These are phyloP conservation scores for Penstemon barbatus DNA, from an alignment of 257 asterid species.

Conservation along the genomic window DNA sequence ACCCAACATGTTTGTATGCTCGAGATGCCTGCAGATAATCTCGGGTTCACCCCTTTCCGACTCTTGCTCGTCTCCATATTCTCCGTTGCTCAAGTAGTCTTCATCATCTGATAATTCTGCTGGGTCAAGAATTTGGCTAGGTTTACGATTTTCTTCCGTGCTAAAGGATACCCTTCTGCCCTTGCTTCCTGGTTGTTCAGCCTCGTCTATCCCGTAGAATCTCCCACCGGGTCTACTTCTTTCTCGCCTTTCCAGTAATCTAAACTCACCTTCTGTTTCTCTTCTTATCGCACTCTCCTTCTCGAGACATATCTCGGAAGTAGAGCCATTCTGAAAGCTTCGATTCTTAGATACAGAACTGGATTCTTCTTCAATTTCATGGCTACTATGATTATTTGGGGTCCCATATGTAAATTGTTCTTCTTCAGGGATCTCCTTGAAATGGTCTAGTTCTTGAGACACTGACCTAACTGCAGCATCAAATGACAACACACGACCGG, in stretches of 20 bases:
- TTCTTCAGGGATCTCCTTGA: conserved; percentile 64
- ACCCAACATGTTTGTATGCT: conserved; percentile 86
- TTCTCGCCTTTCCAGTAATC: conserved; percentile 89
- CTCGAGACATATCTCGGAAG: conserved; percentile 51
- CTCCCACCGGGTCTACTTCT: conserved; percentile 76
- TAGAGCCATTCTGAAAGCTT: conserved; percentile 46
- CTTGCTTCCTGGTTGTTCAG: conserved; percentile 70
- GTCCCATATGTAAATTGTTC: conserved; percentile 42
- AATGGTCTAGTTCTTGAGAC: conserved; percentile 76
- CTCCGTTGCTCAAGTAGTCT: conserved; percentile 71
- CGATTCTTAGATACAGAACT: conserved; percentile 33
- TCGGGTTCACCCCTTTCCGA: conserved; percentile 90
- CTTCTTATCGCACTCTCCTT: conserved; percentile 95
- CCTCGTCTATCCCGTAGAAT: conserved; percentile 85
- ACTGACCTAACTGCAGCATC: conserved; percentile 91
- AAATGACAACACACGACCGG: conserved; percentile 61
- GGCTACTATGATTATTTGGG: conserved; percentile 32
- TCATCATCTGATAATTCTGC: conserved; percentile 80
- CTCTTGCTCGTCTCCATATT: conserved; percentile 65
- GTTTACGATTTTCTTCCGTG: conserved; percentile 60
- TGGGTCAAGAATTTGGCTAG: conserved; percentile 55
- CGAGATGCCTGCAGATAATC: conserved; percentile 78
- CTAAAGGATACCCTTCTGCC: conserved; percentile 90
- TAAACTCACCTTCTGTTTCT: conserved; percentile 95
- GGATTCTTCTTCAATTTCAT: conserved; percentile 71